Conservation (phyloP, 225 moss, liverwort and hornwort species). For the Polytrichum formosum region DNA sequence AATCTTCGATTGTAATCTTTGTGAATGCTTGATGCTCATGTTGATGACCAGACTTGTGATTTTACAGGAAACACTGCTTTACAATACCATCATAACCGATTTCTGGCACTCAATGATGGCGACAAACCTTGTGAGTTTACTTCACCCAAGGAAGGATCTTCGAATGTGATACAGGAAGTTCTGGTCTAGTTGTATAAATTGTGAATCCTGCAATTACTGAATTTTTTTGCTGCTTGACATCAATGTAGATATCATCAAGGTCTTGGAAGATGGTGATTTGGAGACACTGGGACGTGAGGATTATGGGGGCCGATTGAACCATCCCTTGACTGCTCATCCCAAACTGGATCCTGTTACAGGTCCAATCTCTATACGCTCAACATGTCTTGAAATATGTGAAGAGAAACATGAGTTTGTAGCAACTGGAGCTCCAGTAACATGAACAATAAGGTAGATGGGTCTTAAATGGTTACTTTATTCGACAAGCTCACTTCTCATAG, state of each 20-base stretch:
- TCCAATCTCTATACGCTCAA: background rate
- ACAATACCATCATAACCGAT: constrained; percentile 15
- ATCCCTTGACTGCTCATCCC: constrained; percentile 52
- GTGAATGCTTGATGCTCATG: background rate
- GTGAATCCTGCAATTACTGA: background rate
- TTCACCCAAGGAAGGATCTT: too few species aligned
- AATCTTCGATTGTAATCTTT: background rate
- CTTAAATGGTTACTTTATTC: too few species aligned
- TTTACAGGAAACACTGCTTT: constrained; percentile 16
- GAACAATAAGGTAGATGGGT: too few species aligned
- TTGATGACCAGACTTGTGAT: background rate
- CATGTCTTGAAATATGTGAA: constrained; percentile 1
- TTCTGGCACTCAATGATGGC: constrained; percentile 18
- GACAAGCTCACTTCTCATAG: too few species aligned
- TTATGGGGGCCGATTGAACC: constrained; percentile 36
- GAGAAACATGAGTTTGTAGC: too few species aligned
- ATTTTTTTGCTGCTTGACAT: background rate
- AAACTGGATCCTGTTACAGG: constrained; percentile 42
- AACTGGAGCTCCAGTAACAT: too few species aligned
- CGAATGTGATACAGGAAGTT: background rate
- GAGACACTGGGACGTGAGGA: constrained; percentile 55
- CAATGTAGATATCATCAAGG: constrained; percentile 35
- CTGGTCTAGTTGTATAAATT: background rate
- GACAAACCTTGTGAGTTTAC: constrained; percentile 29
- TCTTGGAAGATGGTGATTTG: constrained; percentile 66